phyloP scores from a whole-genome alignment of 139 green algal species.

The Desmodesmus armatus region DNA sequence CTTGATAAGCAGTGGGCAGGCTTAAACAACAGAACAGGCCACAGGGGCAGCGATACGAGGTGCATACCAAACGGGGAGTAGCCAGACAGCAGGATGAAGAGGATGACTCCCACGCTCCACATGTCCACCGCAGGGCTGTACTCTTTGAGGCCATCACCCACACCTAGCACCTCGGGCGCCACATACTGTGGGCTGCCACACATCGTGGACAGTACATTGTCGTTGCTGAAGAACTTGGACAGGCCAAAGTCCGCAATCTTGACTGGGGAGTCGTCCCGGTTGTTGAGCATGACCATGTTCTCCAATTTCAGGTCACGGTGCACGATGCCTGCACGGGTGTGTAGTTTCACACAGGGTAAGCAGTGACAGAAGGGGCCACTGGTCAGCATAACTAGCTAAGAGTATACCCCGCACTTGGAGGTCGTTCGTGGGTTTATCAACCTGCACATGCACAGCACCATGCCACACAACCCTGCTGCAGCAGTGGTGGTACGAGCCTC shows the following conservation, averaged over 20 bases:
- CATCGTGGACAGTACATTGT: conserved; percentile 81
- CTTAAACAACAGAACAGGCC: no score
- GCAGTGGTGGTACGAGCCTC: no score
- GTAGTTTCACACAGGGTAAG: not conserved
- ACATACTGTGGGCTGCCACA: conserved; percentile 76
- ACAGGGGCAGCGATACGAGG: no score
- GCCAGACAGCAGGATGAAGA: conserved; percentile 76
- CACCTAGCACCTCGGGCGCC: conserved; percentile 72
- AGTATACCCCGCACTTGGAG: no score
- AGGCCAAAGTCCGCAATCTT: conserved; percentile 91
- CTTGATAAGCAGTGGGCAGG: no score
- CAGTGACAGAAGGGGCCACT: no score
- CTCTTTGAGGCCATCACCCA: conserved; percentile 76
- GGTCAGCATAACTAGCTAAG: no score
- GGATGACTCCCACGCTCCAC: conserved; percentile 86
- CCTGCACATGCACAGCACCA: not conserved
- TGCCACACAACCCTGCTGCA: not conserved
- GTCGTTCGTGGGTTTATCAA: not conserved
- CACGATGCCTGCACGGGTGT: conserved; percentile 70
- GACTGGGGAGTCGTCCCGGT: conserved; percentile 70
- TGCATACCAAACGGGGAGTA: conserved; percentile 84
- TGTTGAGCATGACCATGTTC: conserved; percentile 87
- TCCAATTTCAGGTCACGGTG: conserved; percentile 90
- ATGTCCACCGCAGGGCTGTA: conserved; percentile 81
- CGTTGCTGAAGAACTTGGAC: conserved; percentile 80